Base-by-base conservation (phyloP, 768 basidiomycete species). In the Epithele typhae region DNA sequence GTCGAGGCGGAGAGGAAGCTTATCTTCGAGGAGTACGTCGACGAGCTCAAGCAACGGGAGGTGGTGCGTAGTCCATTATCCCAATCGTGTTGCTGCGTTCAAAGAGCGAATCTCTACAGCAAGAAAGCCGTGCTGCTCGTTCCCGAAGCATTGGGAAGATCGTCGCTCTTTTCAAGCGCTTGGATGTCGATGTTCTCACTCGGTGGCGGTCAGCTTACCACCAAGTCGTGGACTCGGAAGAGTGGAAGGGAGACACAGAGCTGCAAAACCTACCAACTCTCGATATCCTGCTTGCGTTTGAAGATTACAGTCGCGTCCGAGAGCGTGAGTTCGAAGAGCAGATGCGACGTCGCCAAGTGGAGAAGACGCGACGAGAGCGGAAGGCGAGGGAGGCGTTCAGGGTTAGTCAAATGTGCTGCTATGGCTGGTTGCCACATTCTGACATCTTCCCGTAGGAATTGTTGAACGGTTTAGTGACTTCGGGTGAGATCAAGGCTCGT, bases 251-350 rank as follows among this genome's bases (percentile, higher is more conserved):
- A 22, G 92, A 98, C 57, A 56, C 72, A 0, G 87, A 92, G 51
- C 70, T 99, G 40, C 84, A 79, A 52, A 82, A 77, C 58, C 74
- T 97, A 34, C 95, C 95, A 10, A 87, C 86, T 2, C 74, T 98
- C 30, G 96, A 98, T 60, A 87, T 98, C 48, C 74, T 99, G 19
- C 78, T 89, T 30, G 88, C 92, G 0, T 98, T 93, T 56, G 96
- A 99, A 63, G 92, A 94, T 62, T 94, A 94, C 61, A 87, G 90
- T 49, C 81, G 87, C 46, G 82, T 92, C 14, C 79, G 90, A 25
- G 92, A 97, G 66, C 77, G 88, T 43, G 93, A 95, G 61, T 90
- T 91, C 53, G 92, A 95, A 48, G 91, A 94, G 54, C 83, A 90
- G 59, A 82, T 82, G 70, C 75, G 88, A 21, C 77, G 85, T 49